These are phyloP conservation scores for Coemansia sp. DNA, from an alignment of 192 early-diverging fungal genomes.

Conservation along the genomic window DNA sequence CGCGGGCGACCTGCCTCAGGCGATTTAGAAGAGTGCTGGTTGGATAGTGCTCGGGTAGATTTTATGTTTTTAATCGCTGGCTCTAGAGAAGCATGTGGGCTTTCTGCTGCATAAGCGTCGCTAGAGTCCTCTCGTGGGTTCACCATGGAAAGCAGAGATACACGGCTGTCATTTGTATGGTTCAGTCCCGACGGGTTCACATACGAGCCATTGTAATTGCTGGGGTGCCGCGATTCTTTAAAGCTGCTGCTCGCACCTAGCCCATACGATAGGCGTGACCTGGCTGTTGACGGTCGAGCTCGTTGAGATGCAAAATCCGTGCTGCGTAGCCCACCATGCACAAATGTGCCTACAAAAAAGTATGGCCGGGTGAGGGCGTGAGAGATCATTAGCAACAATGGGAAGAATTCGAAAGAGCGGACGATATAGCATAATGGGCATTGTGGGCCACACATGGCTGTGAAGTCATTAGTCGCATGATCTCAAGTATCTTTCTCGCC, in stretches of 20 bases:
- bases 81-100: slow-evolving; percentile 18
- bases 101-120: slow-evolving; percentile 7
- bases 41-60: slow-evolving; percentile 40
- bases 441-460: too few species aligned
- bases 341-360: too few species aligned
- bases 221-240: slow-evolving; percentile 28
- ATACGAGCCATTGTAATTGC: slow-evolving; percentile 18
- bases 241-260: slow-evolving; percentile 27
- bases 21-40: slow-evolving; percentile 14
- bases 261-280: slow-evolving; percentile 44
- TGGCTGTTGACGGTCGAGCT: slow-evolving; percentile 28
- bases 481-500: background rate
- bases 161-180: slow-evolving; percentile 32
- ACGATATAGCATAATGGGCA: too few species aligned
- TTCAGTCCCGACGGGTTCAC: slow-evolving; percentile 14
- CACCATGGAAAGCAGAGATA: slow-evolving; percentile 46
- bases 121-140: slow-evolving; percentile 17
- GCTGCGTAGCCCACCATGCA: slow-evolving; percentile 7
- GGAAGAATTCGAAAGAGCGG: too few species aligned
- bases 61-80: slow-evolving; percentile 29
- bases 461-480: slow-evolving; percentile 2
- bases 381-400: too few species aligned
- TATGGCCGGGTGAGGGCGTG: too few species aligned
- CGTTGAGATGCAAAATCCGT: slow-evolving; percentile 28
- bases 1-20: slow-evolving; percentile 35